These are phyloP conservation scores for Amaranthus hypochondriacus DNA, from an alignment of 148 eudicot genomes.

Conservation along the genomic window DNA sequence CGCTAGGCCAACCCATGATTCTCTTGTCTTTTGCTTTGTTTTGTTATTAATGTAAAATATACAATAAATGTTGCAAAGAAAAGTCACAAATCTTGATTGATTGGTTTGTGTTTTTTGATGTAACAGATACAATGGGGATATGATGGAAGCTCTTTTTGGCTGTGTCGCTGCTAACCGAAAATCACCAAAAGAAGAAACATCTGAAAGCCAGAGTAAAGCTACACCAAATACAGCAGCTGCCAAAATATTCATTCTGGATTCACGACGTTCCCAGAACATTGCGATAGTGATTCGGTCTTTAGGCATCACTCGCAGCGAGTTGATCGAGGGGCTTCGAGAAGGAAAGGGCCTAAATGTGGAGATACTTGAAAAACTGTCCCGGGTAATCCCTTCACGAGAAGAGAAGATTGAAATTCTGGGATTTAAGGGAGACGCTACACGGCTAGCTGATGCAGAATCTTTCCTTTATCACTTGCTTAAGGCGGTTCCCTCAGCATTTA, in stretches of 20 bases:
- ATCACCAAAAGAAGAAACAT: constrained; percentile 32
- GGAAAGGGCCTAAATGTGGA: constrained; percentile 61
- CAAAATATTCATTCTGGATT: constrained; percentile 58
- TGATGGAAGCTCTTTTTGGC: constrained; percentile 92
- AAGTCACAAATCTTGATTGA: neutral
- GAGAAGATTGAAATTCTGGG: constrained; percentile 53
- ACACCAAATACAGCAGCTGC: constrained; percentile 44
- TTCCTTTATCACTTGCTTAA: constrained; percentile 69
- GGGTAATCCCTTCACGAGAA: constrained; percentile 64
- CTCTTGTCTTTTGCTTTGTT: too few species aligned
- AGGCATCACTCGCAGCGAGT: constrained; percentile 45
- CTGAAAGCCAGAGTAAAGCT: constrained; percentile 20
- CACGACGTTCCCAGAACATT: constrained; percentile 69
- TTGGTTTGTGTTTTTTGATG: constrained; percentile 3
- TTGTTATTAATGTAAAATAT: too few species aligned
- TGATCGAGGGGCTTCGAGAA: constrained; percentile 49
- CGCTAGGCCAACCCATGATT: too few species aligned
- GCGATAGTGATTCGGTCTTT: constrained; percentile 75
- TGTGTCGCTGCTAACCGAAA: constrained; percentile 51
- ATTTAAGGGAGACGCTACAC: constrained; percentile 59
- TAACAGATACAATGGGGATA: constrained; percentile 69
- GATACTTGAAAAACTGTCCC: constrained; percentile 65
- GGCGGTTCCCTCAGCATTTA: constrained; percentile 69
- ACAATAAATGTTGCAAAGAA: neutral
- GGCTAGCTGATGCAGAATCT: constrained; percentile 83